A percentile compares a stretch with the other conserved stretches of the same genome.
Evolutionary conservation across 768 basidiomycete genomes (phyloP).

Genomic region (Lanmaoa pseudosensibilis): DNA sequence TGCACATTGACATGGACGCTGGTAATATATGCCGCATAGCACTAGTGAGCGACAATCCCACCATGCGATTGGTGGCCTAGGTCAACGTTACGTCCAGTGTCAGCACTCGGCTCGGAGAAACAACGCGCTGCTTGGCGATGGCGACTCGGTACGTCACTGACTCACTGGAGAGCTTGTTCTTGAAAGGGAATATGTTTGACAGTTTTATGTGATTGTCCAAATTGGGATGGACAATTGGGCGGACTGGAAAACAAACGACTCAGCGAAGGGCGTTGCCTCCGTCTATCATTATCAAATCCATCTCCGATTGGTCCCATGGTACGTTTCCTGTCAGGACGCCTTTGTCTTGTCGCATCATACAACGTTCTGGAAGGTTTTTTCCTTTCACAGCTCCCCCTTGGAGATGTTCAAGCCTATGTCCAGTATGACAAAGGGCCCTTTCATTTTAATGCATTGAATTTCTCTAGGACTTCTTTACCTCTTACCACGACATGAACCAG

Average conservation of each 20-base stretch:
- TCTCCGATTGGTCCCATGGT: constrained; percentile 3
- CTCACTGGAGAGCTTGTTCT: constrained; percentile 1
- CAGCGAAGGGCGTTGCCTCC: constrained; percentile 15
- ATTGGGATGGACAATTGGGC: constrained; percentile 27
- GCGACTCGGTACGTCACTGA: constrained; percentile 1
- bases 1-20: not conserved
- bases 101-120: constrained; percentile 6
- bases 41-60: not conserved
- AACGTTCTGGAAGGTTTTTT: constrained; percentile 11
- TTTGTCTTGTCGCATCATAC: constrained; percentile 23
- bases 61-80: not conserved
- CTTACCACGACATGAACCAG: constrained; percentile 26
- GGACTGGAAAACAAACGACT: constrained; percentile 21
- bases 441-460: constrained; percentile 6
- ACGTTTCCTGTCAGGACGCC: constrained; percentile 11
- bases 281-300: constrained; percentile 2
- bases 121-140: constrained; percentile 6
- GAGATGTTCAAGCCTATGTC: constrained; percentile 1
- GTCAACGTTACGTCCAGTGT: not conserved
- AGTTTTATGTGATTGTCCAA: constrained; percentile 12
- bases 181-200: constrained; percentile 5
- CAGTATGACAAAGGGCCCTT: constrained; percentile 19
- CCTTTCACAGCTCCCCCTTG: constrained; percentile 17
- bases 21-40: not conserved
- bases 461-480: constrained; percentile 11